These are phyloP conservation scores for Rhytidiadelphus loreus DNA, from an alignment of 225 moss, liverwort and hornwort species.

Conservation along the genomic window DNA sequence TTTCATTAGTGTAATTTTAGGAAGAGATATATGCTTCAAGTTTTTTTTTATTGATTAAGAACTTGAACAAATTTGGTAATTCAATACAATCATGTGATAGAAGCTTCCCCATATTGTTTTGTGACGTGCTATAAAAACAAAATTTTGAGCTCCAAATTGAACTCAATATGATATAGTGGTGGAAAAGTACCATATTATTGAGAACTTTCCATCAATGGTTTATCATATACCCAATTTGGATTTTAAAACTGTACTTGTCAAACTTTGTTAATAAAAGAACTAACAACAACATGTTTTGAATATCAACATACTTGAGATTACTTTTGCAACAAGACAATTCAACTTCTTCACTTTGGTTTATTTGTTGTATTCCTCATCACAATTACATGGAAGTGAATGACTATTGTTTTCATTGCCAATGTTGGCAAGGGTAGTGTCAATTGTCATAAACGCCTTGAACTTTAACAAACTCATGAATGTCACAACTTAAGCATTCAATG, in stretches of 20 bases:
- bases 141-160: not conserved
- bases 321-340: not conserved
- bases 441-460: not conserved
- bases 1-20: not conserved
- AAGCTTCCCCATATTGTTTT: rapidly evolving
- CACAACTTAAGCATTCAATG: not conserved
- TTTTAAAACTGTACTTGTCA: rapidly evolving
- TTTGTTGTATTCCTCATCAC: not conserved
- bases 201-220: not conserved
- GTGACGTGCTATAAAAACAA: not conserved
- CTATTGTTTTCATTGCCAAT: not conserved
- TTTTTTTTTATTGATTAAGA: not conserved
- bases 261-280: too few species aligned
- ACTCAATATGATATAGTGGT: rapidly evolving
- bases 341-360: not conserved
- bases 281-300: not conserved
- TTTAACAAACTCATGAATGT: not conserved
- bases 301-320: not conserved
- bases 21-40: not conserved
- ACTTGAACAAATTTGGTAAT: not conserved
- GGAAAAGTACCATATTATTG: not conserved
- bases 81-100: not conserved
- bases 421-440: rapidly evolving
- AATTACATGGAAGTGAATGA: not conserved
- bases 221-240: not conserved